Conservation (phyloP, 768 basidiomycete species). For the Pleurotus eryngii region DNA sequence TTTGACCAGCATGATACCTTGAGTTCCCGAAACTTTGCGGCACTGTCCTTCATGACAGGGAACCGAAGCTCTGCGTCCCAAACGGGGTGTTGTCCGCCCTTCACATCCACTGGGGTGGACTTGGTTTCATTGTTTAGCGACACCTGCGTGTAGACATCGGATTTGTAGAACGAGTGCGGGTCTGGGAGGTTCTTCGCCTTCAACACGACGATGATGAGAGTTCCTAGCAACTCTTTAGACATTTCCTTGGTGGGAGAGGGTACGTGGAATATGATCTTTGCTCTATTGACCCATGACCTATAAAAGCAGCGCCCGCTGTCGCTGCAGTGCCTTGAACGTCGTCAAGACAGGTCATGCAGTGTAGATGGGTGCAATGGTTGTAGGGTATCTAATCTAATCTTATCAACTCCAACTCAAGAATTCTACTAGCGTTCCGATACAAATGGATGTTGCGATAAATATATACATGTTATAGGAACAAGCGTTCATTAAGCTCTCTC, state of each 20-base stretch:
- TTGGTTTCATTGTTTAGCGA: slow-evolving; percentile 44
- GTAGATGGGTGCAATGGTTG: too few relatives aligned
- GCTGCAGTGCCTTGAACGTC: background rate
- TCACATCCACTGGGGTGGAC: slow-evolving; percentile 10
- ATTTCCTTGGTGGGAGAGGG: slow-evolving; percentile 12
- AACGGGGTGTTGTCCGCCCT: slow-evolving; percentile 82
- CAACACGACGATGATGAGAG: slow-evolving; percentile 79
- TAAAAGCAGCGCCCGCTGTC: too few relatives aligned
- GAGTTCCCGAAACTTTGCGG: slow-evolving; percentile 56
- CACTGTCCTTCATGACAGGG: slow-evolving; percentile 56
- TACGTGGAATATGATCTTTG: background rate
- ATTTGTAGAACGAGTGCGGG: slow-evolving; percentile 85
- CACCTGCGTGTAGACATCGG: slow-evolving; percentile 79
- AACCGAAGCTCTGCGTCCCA: slow-evolving; percentile 92
- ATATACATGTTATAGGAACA: too few relatives aligned
- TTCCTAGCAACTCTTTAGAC: slow-evolving; percentile 59
- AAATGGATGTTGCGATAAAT: too few relatives aligned
- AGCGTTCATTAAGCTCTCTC: too few relatives aligned
- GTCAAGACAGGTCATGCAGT: too few relatives aligned
- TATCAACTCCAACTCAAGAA: too few relatives aligned
- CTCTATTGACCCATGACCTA: background rate
- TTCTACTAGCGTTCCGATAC: too few relatives aligned
- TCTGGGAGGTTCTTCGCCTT: slow-evolving; percentile 82
- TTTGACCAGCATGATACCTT: slow-evolving; percentile 79
- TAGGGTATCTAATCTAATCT: too few relatives aligned